These are phyloP conservation scores for Echites panduratus DNA, from an alignment of 257 asterid species.

Conservation along the genomic window DNA sequence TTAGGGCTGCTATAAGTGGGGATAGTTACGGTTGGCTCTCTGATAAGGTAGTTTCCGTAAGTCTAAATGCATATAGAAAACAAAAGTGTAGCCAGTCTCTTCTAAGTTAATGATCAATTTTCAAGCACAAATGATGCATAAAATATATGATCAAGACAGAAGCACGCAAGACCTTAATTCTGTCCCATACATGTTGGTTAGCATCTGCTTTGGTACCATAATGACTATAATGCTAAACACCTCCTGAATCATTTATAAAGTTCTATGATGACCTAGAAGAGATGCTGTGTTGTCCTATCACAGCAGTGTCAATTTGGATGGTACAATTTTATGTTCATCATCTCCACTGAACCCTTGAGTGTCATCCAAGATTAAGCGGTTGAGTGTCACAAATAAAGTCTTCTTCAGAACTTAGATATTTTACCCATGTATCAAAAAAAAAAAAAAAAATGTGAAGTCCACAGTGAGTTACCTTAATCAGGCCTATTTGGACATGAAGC, in stretches of 20 bases:
- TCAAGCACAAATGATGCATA: not conserved
- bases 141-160: not conserved
- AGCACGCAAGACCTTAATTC: not conserved
- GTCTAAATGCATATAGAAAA: not conserved
- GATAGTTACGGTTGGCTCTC: not conserved
- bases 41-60: not conserved
- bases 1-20: not conserved
- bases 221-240: not conserved
- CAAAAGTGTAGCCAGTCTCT: not conserved
- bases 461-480: not conserved
- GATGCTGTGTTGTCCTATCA: not conserved
- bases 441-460: not conserved
- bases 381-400: not conserved
- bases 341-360: not conserved
- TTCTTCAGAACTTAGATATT: not conserved
- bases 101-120: not conserved
- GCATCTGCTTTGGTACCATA: not conserved
- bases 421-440: not conserved
- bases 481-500: not conserved
- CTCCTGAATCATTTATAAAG: too few relatives aligned
- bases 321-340: not conserved
- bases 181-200: not conserved
- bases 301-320: not conserved
- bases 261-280: not conserved
- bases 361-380: not conserved